Evolutionary conservation across 164 flowering plant species (phyloP).

Genomic region (Tetrastigma voinierianum): DNA sequence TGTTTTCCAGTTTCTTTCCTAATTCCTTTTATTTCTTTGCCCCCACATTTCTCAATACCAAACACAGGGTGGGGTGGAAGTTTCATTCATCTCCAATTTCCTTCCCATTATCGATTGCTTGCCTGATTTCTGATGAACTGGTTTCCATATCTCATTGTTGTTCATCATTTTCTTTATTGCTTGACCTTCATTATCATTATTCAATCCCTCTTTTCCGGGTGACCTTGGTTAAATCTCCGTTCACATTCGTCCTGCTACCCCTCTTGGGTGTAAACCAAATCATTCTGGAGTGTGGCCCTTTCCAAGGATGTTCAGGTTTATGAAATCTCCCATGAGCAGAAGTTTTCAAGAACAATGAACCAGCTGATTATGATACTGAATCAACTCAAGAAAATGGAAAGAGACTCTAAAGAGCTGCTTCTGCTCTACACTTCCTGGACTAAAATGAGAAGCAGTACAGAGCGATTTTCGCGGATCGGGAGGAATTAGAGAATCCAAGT

Average conservation of each 20-base stretch:
- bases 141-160: too few species aligned
- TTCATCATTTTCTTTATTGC: too few species aligned
- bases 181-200: too few species aligned
- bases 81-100: too few species aligned
- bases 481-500: constrained; percentile 53
- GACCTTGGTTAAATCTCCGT: not conserved
- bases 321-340: constrained; percentile 29
- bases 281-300: not conserved
- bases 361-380: constrained; percentile 43
- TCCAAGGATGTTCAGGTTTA: constrained; percentile 49
- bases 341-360: constrained; percentile 19
- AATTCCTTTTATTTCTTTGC: too few species aligned
- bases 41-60: too few species aligned
- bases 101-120: too few species aligned
- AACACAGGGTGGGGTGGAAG: too few species aligned
- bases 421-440: constrained; percentile 39
- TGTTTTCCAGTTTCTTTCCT: too few species aligned
- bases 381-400: constrained; percentile 23
- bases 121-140: too few species aligned
- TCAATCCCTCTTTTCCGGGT: constrained; percentile 9
- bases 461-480: constrained; percentile 50
- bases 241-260: not conserved
- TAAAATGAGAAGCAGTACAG: constrained; percentile 35
- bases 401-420: constrained; percentile 39
- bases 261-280: not conserved